Evolutionary conservation across 768 basidiomycete genomes (phyloP).

Genomic region (Suillus subluteus): DNA sequence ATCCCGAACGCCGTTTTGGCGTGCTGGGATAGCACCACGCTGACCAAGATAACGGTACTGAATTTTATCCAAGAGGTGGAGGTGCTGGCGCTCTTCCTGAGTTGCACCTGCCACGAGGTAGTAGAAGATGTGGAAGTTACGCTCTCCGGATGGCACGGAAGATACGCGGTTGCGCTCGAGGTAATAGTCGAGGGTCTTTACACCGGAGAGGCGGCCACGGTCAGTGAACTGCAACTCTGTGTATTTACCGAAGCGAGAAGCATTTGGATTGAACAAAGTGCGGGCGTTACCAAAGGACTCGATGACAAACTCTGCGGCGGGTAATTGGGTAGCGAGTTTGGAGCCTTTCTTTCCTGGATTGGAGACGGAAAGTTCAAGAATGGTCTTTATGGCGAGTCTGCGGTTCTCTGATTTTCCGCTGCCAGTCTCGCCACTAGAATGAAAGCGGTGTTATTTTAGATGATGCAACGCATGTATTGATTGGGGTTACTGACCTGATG

Average conservation of each 20-base stretch:
- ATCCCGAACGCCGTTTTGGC: constrained; percentile 54
- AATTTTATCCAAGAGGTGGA: constrained; percentile 80
- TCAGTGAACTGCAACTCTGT: constrained; percentile 97
- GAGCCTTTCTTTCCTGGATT: constrained; percentile 92
- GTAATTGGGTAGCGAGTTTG: constrained; percentile 84
- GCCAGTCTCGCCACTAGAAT: constrained; percentile 82
- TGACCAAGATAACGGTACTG: constrained; percentile 88
- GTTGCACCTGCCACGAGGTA: constrained; percentile 93
- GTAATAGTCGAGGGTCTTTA: constrained; percentile 97
- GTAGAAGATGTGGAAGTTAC: constrained; percentile 98
- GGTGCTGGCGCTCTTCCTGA: constrained; percentile 84
- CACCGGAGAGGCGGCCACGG: constrained; percentile 82
- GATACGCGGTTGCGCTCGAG: constrained; percentile 91
- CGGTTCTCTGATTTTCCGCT: constrained; percentile 94
- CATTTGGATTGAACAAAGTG: constrained; percentile 91
- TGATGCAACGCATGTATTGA: constrained; percentile 1
- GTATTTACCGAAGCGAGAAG: constrained; percentile 97
- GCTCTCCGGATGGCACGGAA: constrained; percentile 84
- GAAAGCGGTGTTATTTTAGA: not conserved
- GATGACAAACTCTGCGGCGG: constrained; percentile 93
- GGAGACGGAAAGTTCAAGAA: constrained; percentile 89
- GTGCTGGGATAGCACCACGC: constrained; percentile 49
- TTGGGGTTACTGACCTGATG: constrained; percentile 62
- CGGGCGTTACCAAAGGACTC: constrained; percentile 94
- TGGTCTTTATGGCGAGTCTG: constrained; percentile 86